These are phyloP conservation scores for Chlorella vulgaris DNA, from an alignment of 139 green algal species.

Conservation along the genomic window DNA sequence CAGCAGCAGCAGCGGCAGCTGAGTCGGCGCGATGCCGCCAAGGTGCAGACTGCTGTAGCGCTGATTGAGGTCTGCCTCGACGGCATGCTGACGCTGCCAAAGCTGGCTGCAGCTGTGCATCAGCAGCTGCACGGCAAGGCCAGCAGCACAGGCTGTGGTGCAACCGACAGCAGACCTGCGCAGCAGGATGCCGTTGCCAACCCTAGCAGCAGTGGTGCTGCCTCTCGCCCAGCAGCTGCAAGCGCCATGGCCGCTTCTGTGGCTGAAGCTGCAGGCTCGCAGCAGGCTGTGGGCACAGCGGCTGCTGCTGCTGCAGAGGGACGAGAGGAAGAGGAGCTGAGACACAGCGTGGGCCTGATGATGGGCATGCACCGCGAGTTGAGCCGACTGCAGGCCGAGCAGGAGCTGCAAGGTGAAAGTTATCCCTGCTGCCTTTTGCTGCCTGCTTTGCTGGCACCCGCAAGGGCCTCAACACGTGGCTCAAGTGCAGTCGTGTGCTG, in stretches of 20 bases:
- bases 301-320: neutral
- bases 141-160: slow-evolving; percentile 4
- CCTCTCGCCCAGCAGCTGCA: no score
- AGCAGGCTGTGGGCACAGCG: neutral
- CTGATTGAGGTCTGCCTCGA: slow-evolving; percentile 26
- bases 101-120: slow-evolving; percentile 8
- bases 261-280: neutral
- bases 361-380: slow-evolving; percentile 27
- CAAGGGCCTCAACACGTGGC: no score
- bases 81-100: slow-evolving; percentile 13
- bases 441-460: neutral
- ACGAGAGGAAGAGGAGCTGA: neutral
- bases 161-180: no score
- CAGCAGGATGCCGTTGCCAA: no score
- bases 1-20: neutral
- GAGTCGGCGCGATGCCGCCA: neutral
- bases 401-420: slow-evolving; percentile 1
- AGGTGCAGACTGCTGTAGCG: neutral
- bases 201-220: neutral
- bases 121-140: slow-evolving; percentile 19
- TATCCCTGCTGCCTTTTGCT: neutral
- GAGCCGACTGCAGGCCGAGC: neutral
- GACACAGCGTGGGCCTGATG: slow-evolving; percentile 9
- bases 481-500: no score
- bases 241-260: neutral